Evolutionary conservation across 2,329 filamentous ascomycete species (phyloP), one percentile per base, ranked within the genome.

Genomic region (Penicillium paneum): DNA sequence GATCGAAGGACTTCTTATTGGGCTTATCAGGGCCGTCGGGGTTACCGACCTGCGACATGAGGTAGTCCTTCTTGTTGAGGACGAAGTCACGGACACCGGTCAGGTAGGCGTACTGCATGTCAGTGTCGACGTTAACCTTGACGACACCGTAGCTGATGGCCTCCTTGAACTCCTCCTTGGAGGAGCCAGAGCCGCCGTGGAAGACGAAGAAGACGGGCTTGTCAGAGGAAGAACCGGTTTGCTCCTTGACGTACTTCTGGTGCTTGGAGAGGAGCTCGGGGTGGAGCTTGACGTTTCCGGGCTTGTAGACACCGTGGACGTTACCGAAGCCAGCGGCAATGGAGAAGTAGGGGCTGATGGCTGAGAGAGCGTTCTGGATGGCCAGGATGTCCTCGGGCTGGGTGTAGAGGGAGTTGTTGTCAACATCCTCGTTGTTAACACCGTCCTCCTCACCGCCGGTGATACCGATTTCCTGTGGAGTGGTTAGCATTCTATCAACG

Each of bases 141-240:
- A 97, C 88, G 67, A 99, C 93, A 82, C 94, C 94, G 78, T 93
- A 89, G 73, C 81, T 79, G 77, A 97, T 97, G 72, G 92, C 93
- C 68, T 91, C 85, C 61, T 81, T 82, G 84, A 89, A 99, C 81
- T 99, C 94, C 67, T 90, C 78, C 82, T 96, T 95, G 74, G 83
- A 83, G 64, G 90, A 95, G 66, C 94, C 94, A 62, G 90, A 96
- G 69, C 94, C 94, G 71, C 94, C 94, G 84, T 99, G 94, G 89
- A 99, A 99, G 76, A 99, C 94, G 71, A 99, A 91, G 86, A 92
- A 97, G 73, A 97, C 90, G 66, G 94, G 94, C 88, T 97, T 97
- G 73, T 89, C 83, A 64, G 89, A 84, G 67, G 83, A 79, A 69
- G 83, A 79, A 64, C 78, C 76, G 63, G 87, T 85, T 81, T 95